Evolutionary conservation across 2,329 filamentous ascomycete species (phyloP), one percentile per base, ranked within the genome.

Genomic region (Talaromyces rugulosus): DNA sequence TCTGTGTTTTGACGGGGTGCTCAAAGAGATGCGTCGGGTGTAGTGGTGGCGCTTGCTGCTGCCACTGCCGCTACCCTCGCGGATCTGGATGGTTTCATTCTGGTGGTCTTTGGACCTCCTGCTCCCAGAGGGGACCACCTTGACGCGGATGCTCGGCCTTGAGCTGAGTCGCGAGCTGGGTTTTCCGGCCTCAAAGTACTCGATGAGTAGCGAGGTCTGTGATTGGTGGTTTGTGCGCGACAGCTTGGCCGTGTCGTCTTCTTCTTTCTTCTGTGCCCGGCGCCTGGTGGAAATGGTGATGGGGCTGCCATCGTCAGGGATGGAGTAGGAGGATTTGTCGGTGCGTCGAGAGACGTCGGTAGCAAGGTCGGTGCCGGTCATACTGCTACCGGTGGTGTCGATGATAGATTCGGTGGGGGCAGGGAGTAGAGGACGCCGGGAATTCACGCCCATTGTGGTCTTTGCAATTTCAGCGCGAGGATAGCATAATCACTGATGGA

Each of bases 141-240:
- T 85, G 59, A 91, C 89, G 68, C 89, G 81, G 59, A 97, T 91
- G 74, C 92, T 96, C 12, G 93, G 92, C 68, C 90, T 88, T 69
- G 89, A 88, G 68, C 87, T 84, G 36, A 81, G 79, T n/a, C 55
- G 56, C 70, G 71, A 69, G 62, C 68, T 82, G 81, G 69, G 82
- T 61, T 84, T 93, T 65, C 88, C 87, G 67, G 87, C 90, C 78
- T 96, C 93, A 71, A 96, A 97, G 77, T 96, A 96, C 78, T 97
- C 93, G 71, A 97, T 97, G 70, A 97, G 82, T 67, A 97, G 83
- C 61, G 91, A 96, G 42, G 93, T 96, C 79, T 96, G 92, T 53
- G 91, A 96, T 69, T 85, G 77, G 52, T 84, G 76, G 72, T 77
- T 72, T 71, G 80, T 76, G 74, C 76, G 82, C 77, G 81, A 81